These are phyloP conservation scores for Catharanthus roseus DNA, from an alignment of 257 asterid species.

Conservation along the genomic window DNA sequence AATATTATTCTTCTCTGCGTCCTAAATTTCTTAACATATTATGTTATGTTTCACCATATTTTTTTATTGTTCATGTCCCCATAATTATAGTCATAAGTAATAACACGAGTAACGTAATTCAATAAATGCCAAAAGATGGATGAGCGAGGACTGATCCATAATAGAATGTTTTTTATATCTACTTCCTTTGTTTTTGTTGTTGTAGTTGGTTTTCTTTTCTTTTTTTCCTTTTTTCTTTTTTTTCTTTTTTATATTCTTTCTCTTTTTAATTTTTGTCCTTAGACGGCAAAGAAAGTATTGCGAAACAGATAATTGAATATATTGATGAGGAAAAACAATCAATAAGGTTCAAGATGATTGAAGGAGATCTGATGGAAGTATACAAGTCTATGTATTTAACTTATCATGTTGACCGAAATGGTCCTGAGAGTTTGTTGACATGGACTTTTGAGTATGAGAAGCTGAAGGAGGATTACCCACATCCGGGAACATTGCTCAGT, in stretches of 20 bases:
- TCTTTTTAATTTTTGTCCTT: background rate
- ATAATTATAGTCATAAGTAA: too few relatives aligned
- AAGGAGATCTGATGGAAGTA: constrained; percentile 40
- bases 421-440: constrained; percentile 26
- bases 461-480: constrained; percentile 22
- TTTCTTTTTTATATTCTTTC: too few relatives aligned
- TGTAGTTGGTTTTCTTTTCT: too few relatives aligned
- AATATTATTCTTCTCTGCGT: too few relatives aligned
- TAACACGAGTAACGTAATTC: too few relatives aligned
- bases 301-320: constrained; percentile 35
- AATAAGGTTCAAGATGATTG: constrained; percentile 28
- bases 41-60: too few relatives aligned
- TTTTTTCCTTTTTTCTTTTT: background rate
- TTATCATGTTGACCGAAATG: constrained; percentile 24
- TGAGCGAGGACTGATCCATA: too few relatives aligned
- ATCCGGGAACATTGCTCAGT: constrained; percentile 27
- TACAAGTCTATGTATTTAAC: constrained; percentile 30
- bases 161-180: too few relatives aligned
- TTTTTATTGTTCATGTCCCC: too few relatives aligned
- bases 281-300: constrained; percentile 34
- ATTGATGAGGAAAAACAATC: constrained; percentile 37
- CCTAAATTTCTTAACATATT: too few relatives aligned
- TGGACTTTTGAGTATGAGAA: constrained; percentile 45
- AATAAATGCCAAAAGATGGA: too few relatives aligned
- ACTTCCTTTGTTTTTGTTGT: too few relatives aligned